Base-by-base conservation (phyloP, 2,329 filamentous ascomycete genomes). In the Corynespora cassiicola region DNA sequence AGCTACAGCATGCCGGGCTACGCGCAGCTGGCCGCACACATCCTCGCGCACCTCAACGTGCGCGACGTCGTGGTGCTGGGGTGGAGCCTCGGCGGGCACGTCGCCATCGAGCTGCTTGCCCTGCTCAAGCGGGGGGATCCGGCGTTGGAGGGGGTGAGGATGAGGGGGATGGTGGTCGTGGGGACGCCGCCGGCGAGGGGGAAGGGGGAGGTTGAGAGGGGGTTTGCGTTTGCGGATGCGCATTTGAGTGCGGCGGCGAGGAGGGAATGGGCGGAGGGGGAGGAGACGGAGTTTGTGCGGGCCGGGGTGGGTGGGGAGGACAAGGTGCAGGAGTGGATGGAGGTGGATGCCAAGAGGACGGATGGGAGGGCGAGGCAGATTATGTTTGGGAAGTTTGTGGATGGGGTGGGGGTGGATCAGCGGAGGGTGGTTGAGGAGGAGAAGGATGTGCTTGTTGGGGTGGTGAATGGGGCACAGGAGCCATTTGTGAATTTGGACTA, bases 31-130 rank as follows among this genome's bases (percentile, higher is more conserved):
- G 60, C 62, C 2, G 27, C 64, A 2, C 37, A 60, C n/a, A 47
- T 67, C 9, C 51, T 67, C 4, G 22, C 50, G 7, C 48, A 58
- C 16, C 40, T 66, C 5, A 33, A 34, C 14, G 40, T 61, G 24
- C 33, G 39, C 2, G 32, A 27, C 6, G 52, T 61, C 11, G 51
- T 65, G 2, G 47, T 63, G 1, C 16, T 67, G 4, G 65, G 65
- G 7, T 68, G 63, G 61, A 54, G 47, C 32, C 47, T 69, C 4
- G 65, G 65, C 26, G 62, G 64, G 2, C 60, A 66, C 29, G 45
- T 60, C 3, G 63, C 47, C 3, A 61, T 68, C 11, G 60, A 67
- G 26, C 57, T 66, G 54, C 31, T 63, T 2, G 36, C 42, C 1
- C 33, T 60, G 3, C 43, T 59, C 8, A 7, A 16, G 17, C 18